Evolutionary conservation across 257 asterid genomes (phyloP), one percentile per base, ranked within the genome.

Genomic region (Solanum arcanum): DNA sequence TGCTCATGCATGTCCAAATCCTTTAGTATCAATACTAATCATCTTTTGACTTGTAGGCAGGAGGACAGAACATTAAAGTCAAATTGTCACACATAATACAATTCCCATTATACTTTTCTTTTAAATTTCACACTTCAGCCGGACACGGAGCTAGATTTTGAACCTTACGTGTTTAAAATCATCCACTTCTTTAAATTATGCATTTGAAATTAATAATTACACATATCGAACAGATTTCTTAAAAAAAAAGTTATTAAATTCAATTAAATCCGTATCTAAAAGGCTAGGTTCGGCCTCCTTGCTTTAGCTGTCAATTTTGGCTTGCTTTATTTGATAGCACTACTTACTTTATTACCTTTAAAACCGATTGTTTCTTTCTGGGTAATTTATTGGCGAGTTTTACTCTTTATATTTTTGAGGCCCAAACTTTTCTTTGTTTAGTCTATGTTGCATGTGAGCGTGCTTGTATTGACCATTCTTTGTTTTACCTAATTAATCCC

Each of bases 61-160:
- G 31, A 80, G 87, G 25, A 74, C 86, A 33, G 21, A 83, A 27
- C 86, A 62, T 12, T 39, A 85, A 90, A 88, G 89, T 90, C 91
- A 64, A 86, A 78, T 39, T 42, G 64, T 41, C 62, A 14, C 84
- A 37, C 20, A 18, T 35, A 29, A 60, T 73, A 35, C 85, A 83
- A 18, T n/a, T 46, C 39, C 60, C 12, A 9, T 60, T 60, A 21
- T 21, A 60, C 9, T 64, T n/a, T 4, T 52, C 62, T 18, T 52
- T 52, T 9, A 52, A 52, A 52, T 64, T 11, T 37, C 39, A 37
- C 39, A 39, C 20, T 21, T 75, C 41, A 66, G 6, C 5, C 18
- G 0, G n/a, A 56, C 1, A 5, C 12, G 27, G 4, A 66, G 16
- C 7, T 15, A 27, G 12, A 6, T 27, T 66, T 27, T 66, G 10